These are phyloP conservation scores for Amanita rubescens DNA, from an alignment of 768 basidiomycete genomes.

Conservation along the genomic window DNA sequence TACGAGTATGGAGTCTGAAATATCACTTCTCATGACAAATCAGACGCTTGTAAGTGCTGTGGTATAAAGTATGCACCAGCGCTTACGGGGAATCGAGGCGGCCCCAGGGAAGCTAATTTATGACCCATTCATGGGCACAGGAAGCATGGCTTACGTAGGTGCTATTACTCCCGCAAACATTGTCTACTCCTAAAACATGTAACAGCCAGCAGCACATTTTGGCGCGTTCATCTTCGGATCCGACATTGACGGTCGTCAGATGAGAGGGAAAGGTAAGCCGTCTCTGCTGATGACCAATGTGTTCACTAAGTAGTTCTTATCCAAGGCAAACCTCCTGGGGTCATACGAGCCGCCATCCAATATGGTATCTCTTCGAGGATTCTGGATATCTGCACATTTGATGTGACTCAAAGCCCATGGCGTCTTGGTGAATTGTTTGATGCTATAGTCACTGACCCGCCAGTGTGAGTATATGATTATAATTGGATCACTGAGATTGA, in stretches of 20 bases:
- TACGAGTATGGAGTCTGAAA: slow-evolving; percentile 96
- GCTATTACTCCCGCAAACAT: not conserved
- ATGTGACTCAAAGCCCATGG: slow-evolving; percentile 88
- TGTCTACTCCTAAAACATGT: not conserved
- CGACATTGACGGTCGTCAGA: slow-evolving; percentile 96
- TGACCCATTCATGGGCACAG: slow-evolving; percentile 93
- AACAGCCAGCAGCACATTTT: slow-evolving; percentile 80
- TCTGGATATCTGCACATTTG: slow-evolving; percentile 84
- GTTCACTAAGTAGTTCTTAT: not conserved
- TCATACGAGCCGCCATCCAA: slow-evolving; percentile 73
- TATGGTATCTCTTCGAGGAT: slow-evolving; percentile 73
- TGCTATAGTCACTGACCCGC: slow-evolving; percentile 91
- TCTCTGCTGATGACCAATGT: not conserved
- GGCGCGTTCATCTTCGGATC: slow-evolving; percentile 85
- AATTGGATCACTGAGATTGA: not conserved
- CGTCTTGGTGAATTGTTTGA: slow-evolving; percentile 87
- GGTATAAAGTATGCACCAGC: not conserved
- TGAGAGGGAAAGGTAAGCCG: slow-evolving; percentile 78
- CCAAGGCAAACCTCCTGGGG: slow-evolving; percentile 50
- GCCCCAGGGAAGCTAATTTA: slow-evolving; percentile 87
- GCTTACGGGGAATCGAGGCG: slow-evolving; percentile 40
- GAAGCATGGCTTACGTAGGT: slow-evolving; percentile 82
- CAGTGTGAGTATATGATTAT: slow-evolving; percentile 50
- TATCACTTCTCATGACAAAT: slow-evolving; percentile 94
- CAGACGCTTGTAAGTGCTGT: slow-evolving; percentile 64